A percentile compares a stretch with the other conserved stretches of the same genome.
phyloP scores from a whole-genome alignment of 2,329 filamentous ascomycete genomes.

The Claviceps monticola region DNA sequence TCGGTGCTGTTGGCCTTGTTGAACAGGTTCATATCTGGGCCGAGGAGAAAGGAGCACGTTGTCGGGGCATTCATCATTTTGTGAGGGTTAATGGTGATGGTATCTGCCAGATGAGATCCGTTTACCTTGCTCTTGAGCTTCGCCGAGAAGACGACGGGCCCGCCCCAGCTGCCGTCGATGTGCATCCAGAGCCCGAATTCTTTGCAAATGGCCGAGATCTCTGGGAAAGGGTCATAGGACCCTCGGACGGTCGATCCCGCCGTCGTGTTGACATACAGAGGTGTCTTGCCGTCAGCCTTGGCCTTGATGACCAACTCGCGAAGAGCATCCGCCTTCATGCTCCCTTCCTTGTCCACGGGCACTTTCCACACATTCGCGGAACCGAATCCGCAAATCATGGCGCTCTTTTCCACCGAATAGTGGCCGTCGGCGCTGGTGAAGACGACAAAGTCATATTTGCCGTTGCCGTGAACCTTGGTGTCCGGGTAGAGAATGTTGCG shows the following conservation, averaged over 20 bases:
- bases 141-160: conserved; percentile 64
- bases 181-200: conserved; percentile 76
- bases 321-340: conserved; percentile 56
- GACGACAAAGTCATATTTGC: conserved; percentile 52
- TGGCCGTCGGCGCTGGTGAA: conserved; percentile 88
- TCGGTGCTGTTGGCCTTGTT: conserved; percentile 73
- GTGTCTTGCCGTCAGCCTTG: conserved; percentile 55
- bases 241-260: conserved; percentile 90
- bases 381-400: conserved; percentile 80
- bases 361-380: conserved; percentile 59
- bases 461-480: conserved; percentile 62
- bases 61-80: conserved; percentile 92
- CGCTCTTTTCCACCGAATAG: conserved; percentile 89
- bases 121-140: conserved; percentile 48
- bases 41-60: conserved; percentile 82
- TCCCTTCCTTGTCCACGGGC: conserved; percentile 56
- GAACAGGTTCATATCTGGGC: conserved; percentile 61
- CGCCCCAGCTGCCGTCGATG: conserved; percentile 86
- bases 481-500: conserved; percentile 73
- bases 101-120: conserved; percentile 64
- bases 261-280: conserved; percentile 90
- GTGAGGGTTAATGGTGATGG: conserved; percentile 81
- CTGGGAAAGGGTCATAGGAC: conserved; percentile 68
- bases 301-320: conserved; percentile 47
- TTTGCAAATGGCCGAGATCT: conserved; percentile 56